A percentile compares a stretch with the other conserved stretches of the same genome.
Evolutionary conservation across 75 land plant genomes (phyloP).

Genomic region (Pinus tabuliformis): DNA sequence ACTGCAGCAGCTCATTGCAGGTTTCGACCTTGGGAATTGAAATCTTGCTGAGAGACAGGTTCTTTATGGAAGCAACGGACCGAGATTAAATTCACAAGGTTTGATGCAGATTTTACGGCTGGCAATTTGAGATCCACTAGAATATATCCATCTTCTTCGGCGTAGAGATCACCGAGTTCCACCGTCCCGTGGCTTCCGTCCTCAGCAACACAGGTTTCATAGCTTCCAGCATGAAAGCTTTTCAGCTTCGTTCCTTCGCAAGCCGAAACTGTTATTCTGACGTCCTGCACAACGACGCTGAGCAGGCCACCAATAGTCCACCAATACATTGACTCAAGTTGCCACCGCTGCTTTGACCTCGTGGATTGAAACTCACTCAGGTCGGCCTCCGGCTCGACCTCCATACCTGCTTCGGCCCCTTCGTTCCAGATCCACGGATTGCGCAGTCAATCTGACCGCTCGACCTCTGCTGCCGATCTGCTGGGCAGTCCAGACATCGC

Average conservation of each 20-base stretch:
- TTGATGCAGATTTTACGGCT: background rate
- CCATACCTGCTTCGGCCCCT: too few relatives aligned
- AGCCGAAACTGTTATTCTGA: slow-evolving; percentile 35
- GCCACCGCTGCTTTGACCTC: too few relatives aligned
- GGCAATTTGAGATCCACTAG: slow-evolving; percentile 48
- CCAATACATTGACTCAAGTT: too few relatives aligned
- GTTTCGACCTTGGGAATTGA: background rate
- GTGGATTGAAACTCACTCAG: too few relatives aligned
- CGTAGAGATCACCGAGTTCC: slow-evolving; percentile 73
- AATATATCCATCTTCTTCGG: slow-evolving; percentile 78
- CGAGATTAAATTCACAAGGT: slow-evolving; percentile 33
- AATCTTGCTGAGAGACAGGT: slow-evolving; percentile 44
- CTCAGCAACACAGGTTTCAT: slow-evolving; percentile 5
- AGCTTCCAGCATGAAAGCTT: slow-evolving; percentile 31
- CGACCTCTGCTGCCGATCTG: too few relatives aligned
- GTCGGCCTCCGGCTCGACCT: too few relatives aligned
- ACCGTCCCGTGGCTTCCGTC: slow-evolving; percentile 24
- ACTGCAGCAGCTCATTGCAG: slow-evolving; percentile 32
- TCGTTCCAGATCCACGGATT: too few relatives aligned
- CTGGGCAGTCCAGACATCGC: too few relatives aligned
- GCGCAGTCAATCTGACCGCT: too few relatives aligned
- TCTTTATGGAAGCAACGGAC: slow-evolving; percentile 45
- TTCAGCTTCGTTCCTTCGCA: slow-evolving; percentile 23
- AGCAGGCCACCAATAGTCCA: slow-evolving; percentile 64
- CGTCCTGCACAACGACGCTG: slow-evolving; percentile 70